Evolutionary conservation across 306 rosid species (phyloP).

Genomic region (Vigna trinervia): DNA sequence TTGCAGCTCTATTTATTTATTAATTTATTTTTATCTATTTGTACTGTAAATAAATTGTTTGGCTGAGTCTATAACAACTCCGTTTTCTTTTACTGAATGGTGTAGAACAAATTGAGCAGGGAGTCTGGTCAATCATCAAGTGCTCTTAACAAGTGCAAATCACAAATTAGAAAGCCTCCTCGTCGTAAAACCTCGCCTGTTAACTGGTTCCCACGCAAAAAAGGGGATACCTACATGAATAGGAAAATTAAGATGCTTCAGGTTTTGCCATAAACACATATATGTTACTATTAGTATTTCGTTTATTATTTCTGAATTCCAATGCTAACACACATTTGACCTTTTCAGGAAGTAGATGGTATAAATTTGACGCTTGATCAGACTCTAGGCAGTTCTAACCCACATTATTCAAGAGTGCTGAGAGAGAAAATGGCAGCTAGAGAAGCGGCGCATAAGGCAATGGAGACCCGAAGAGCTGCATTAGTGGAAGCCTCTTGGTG

Average conservation of each 20-base stretch:
- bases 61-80: not conserved
- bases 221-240: conserved; percentile 82
- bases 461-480: conserved; percentile 87
- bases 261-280: conserved; percentile 52
- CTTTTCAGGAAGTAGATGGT: conserved; percentile 77
- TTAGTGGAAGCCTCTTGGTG: conserved; percentile 99
- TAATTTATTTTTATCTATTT: not conserved
- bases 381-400: conserved; percentile 92
- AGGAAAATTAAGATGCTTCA: conserved; percentile 93
- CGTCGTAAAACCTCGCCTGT: conserved; percentile 82
- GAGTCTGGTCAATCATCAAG: conserved; percentile 58
- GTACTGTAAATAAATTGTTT: not conserved
- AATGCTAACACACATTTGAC: conserved; percentile 22
- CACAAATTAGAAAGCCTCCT: conserved; percentile 83
- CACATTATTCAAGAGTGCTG: conserved; percentile 83
- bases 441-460: conserved; percentile 82
- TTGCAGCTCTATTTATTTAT: not conserved
- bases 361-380: conserved; percentile 88
- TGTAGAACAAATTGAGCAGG: conserved; percentile 69
- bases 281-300: conserved; percentile 15
- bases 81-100: conserved; percentile 19
- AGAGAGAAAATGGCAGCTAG: conserved; percentile 94
- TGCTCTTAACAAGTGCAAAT: conserved; percentile 68
- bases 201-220: conserved; percentile 91
- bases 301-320: conserved; percentile 13